phyloP scores from a whole-genome alignment of 1,284 basidiomycete genomes.

The Moniliophthora roreri region DNA sequence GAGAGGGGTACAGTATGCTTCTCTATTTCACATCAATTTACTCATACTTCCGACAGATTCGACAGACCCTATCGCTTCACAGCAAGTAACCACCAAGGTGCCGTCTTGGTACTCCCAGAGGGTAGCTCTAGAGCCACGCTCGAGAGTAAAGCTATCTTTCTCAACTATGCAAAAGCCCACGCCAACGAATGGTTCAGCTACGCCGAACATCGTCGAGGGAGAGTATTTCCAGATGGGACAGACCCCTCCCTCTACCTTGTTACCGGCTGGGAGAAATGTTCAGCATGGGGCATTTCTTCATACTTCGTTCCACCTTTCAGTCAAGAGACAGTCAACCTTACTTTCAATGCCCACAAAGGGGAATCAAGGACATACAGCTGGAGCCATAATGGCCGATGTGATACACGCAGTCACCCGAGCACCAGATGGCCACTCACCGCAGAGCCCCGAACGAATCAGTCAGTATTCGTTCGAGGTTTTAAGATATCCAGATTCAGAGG shows the following conservation, averaged over 20 bases:
- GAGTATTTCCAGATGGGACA: background rate
- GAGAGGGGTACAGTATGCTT: background rate
- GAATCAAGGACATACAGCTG: too few species aligned
- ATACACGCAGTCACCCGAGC: too few species aligned
- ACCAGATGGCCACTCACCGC: too few species aligned
- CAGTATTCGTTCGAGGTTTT: too few species aligned
- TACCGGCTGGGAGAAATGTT: slow-evolving; percentile 12
- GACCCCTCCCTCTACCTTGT: slow-evolving; percentile 14
- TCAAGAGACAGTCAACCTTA: too few species aligned
- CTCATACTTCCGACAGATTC: background rate
- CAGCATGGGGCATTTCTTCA: slow-evolving; percentile 12
- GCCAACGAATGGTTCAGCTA: slow-evolving; percentile 13
- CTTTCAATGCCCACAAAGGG: too few species aligned
- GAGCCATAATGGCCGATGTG: too few species aligned
- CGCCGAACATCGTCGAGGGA: slow-evolving; percentile 4
- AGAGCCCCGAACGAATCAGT: too few species aligned
- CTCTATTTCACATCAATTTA: too few species aligned
- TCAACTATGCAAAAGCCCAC: slow-evolving; percentile 7
- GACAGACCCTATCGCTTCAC: slow-evolving; percentile 4
- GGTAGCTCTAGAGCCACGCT: slow-evolving; percentile 5
- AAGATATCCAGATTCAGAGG: too few species aligned
- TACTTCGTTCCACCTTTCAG: too few species aligned
- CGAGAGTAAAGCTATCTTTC: slow-evolving; percentile 4
- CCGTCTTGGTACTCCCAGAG: slow-evolving; percentile 11
- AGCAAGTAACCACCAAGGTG: slow-evolving; percentile 6